A percentile compares a stretch with the other conserved stretches of the same genome.
These are phyloP conservation scores for Rutstroemia sp. DNA, from an alignment of 2,329 filamentous ascomycete species.

Conservation along the genomic window DNA sequence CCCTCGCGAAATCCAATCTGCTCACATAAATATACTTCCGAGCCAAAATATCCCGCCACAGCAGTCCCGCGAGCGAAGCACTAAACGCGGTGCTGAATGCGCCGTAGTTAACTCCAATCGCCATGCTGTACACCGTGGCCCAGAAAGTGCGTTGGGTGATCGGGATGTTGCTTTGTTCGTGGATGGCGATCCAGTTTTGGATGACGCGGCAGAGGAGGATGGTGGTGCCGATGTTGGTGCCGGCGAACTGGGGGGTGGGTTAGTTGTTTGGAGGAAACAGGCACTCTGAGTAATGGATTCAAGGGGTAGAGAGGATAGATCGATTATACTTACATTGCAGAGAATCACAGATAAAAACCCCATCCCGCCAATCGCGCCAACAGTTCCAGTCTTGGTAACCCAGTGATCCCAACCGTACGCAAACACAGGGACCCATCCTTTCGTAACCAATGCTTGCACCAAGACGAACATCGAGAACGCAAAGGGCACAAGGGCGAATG, in stretches of 20 bases:
- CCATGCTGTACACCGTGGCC: slow-evolving; percentile 69
- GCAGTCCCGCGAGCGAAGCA: slow-evolving; percentile 61
- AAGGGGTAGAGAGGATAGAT: neutral
- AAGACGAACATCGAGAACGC: slow-evolving; percentile 69
- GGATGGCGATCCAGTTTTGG: slow-evolving; percentile 59
- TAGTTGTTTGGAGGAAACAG: slow-evolving; percentile 3
- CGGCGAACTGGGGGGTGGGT: slow-evolving; percentile 51
- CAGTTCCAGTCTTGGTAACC: slow-evolving; percentile 60
- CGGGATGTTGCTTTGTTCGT: slow-evolving; percentile 35
- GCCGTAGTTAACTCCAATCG: slow-evolving; percentile 66
- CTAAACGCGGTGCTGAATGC: slow-evolving; percentile 68
- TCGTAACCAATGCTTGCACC: slow-evolving; percentile 64
- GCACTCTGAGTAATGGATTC: neutral
- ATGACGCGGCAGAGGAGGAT: slow-evolving; percentile 66
- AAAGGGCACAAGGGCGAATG: slow-evolving; percentile 62
- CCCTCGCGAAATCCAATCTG: slow-evolving; percentile 56
- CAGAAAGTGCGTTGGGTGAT: slow-evolving; percentile 63
- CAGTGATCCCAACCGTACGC: slow-evolving; percentile 68
- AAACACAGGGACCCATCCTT: slow-evolving; percentile 68
- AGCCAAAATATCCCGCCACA: slow-evolving; percentile 64
- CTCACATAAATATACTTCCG: slow-evolving; percentile 61
- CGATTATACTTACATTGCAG: slow-evolving; percentile 54
- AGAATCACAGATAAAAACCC: slow-evolving; percentile 63
- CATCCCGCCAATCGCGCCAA: slow-evolving; percentile 66
- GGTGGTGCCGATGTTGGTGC: slow-evolving; percentile 70